A percentile compares a stretch with the other conserved stretches of the same genome.
Conservation (phyloP, 345 rosid species). For the Euclidium syriacum region DNA sequence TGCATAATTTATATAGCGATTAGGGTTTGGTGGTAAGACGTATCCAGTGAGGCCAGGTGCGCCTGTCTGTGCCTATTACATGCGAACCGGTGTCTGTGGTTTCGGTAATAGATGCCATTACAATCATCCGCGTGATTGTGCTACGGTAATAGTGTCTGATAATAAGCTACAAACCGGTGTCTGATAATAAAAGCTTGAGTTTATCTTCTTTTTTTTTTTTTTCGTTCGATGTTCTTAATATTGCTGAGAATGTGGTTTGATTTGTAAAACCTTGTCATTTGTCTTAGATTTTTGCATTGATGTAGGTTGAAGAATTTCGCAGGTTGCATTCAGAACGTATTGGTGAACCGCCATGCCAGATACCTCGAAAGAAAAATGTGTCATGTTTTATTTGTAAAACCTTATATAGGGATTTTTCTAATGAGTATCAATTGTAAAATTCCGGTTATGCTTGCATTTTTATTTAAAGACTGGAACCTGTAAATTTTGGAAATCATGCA, state of each 20-base stretch:
- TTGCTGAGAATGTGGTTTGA: neutral
- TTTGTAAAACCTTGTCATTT: neutral
- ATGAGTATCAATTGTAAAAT: neutral
- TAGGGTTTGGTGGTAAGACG: conserved; percentile 45
- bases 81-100: conserved; percentile 90
- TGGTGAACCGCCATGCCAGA: conserved; percentile 90
- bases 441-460: conserved; percentile 45
- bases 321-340: conserved; percentile 76
- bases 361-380: too few relatives aligned
- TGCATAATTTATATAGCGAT: conserved; percentile 81
- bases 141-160: too few relatives aligned
- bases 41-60: conserved; percentile 80
- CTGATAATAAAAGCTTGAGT: too few relatives aligned
- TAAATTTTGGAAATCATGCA: conserved; percentile 96
- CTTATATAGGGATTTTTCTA: too few relatives aligned
- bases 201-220: too few relatives aligned
- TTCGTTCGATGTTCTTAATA: too few relatives aligned
- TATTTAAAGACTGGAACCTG: conserved; percentile 82
- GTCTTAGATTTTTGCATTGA: neutral
- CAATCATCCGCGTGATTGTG: conserved; percentile 94
- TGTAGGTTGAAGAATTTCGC: conserved; percentile 73
- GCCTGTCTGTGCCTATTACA: conserved; percentile 88
- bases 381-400: too few relatives aligned
- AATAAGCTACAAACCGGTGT: too few relatives aligned
- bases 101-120: conserved; percentile 79